Conservation (phyloP, 1,284 basidiomycete genomes). For the Fomes fomentarius region DNA sequence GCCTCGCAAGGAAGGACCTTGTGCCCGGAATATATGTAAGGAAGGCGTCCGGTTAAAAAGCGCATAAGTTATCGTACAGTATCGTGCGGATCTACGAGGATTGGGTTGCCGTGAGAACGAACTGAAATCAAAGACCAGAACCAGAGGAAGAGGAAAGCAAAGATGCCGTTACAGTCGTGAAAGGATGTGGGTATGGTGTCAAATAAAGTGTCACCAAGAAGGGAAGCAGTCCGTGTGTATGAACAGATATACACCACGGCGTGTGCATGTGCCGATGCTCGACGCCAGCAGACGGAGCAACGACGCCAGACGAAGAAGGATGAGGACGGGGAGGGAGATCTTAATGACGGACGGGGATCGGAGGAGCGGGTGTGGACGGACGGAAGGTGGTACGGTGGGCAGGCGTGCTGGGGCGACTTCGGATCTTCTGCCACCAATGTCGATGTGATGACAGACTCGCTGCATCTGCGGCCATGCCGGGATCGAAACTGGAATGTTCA, state of each 20-base stretch:
- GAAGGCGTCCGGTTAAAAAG: slow-evolving; percentile 8
- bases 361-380: slow-evolving; percentile 22
- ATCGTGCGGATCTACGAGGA: slow-evolving; percentile 5
- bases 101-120: neutral
- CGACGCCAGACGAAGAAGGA: neutral
- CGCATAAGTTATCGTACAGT: slow-evolving; percentile 20
- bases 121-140: neutral
- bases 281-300: slow-evolving; percentile 1
- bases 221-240: neutral
- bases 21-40: neutral
- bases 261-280: neutral
- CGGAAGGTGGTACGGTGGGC: slow-evolving; percentile 14
- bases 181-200: neutral
- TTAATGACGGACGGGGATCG: slow-evolving; percentile 17
- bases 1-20: neutral
- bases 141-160: neutral
- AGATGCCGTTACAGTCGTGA: slow-evolving; percentile 23
- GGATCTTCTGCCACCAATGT: slow-evolving; percentile 35
- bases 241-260: slow-evolving; percentile 5
- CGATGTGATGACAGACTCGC: slow-evolving; percentile 19
- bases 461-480: slow-evolving; percentile 5
- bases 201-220: neutral
- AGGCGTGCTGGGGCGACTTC: slow-evolving; percentile 24
- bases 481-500: slow-evolving; percentile 19
- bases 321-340: neutral